Base-by-base conservation (phyloP, 148 eudicot genomes). In the Selenicereus undatus region DNA sequence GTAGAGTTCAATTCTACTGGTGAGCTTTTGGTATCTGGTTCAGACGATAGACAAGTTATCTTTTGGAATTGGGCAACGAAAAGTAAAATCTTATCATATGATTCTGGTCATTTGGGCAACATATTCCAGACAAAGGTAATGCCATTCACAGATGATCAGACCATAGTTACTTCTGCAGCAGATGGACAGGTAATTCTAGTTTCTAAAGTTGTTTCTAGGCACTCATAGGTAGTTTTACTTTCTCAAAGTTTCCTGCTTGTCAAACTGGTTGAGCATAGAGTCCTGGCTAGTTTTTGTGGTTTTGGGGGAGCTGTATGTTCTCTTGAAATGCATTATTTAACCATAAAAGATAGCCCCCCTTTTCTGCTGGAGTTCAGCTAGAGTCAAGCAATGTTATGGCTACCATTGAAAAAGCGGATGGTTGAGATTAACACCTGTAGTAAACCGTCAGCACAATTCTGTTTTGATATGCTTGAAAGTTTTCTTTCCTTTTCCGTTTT, bases 71-170 rank as follows among this genome's bases (percentile, higher is more conserved):
- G 96, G 96, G 91, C 90, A 8, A 75, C 88, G 20, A 82, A 84
- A 77, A 70, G 79, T 71, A 84, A 84, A 76, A 78, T 69, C 18
- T 66, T 87, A 78, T 85, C 92, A 0, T 94, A 92, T 88, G 78
- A 81, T 29, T 94, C 98, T 77, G 98, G 98, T 77, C 98, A 94
- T 78, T 60, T 77, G 22, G 88, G 87, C 80, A 91, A 91, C 81
- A 86, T 94, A 35, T 91, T 92, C 77, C 98, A 94, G 88, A 86
- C 90, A 79, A 91, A 71, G 78, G 83, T 92, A 74, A 89, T 94
- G 97, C 98, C 98, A 10, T 92, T 89, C 74, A 85, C 90, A 39
- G 92, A 92, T 86, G 96, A 92, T 80, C 89, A 83, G 54, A 83
- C 56, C 32, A 85, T 92, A 54, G 91, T 92, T 52, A 89, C 98